These are phyloP conservation scores for Neolentinus lepideus DNA, from an alignment of 1,284 basidiomycete genomes.

Conservation along the genomic window DNA sequence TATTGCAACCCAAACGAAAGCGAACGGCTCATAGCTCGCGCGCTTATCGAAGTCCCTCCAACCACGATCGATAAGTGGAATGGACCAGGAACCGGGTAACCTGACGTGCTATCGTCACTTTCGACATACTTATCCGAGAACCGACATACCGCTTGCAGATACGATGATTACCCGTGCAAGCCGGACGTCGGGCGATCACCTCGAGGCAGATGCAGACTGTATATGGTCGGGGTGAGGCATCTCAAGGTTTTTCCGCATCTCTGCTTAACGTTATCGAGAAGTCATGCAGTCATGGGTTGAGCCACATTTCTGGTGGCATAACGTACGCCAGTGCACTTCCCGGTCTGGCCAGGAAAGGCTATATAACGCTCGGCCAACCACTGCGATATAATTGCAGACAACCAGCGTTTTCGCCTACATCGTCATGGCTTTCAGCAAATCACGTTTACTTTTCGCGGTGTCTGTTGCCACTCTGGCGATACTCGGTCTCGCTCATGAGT, in stretches of 20 bases:
- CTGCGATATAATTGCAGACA: not conserved
- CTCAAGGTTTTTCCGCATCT: slow-evolving; percentile 2
- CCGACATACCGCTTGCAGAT: not conserved
- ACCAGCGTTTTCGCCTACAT: not conserved
- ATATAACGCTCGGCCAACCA: not conserved
- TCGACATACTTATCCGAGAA: not conserved
- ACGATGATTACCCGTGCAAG: not conserved
- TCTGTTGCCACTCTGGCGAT: slow-evolving; percentile 7
- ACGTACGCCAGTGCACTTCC: not conserved
- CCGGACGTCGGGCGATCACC: slow-evolving; percentile 1
- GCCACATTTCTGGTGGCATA: not conserved
- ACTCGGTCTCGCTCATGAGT: slow-evolving; percentile 28
- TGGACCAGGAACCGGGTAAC: not conserved
- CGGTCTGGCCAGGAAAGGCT: not conserved
- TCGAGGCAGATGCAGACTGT: not conserved
- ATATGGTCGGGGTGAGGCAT: slow-evolving; percentile 7
- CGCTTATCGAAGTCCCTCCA: not conserved
- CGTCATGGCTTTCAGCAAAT: not conserved
- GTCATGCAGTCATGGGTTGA: not conserved
- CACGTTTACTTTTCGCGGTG: slow-evolving; percentile 10
- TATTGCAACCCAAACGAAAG: not conserved
- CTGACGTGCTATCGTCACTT: not conserved
- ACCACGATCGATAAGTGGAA: not conserved
- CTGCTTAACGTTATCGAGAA: not conserved
- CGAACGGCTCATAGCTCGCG: not conserved